phyloP scores from a whole-genome alignment of 176 grass and related monocot genomes.

The Aegilops longissima region DNA sequence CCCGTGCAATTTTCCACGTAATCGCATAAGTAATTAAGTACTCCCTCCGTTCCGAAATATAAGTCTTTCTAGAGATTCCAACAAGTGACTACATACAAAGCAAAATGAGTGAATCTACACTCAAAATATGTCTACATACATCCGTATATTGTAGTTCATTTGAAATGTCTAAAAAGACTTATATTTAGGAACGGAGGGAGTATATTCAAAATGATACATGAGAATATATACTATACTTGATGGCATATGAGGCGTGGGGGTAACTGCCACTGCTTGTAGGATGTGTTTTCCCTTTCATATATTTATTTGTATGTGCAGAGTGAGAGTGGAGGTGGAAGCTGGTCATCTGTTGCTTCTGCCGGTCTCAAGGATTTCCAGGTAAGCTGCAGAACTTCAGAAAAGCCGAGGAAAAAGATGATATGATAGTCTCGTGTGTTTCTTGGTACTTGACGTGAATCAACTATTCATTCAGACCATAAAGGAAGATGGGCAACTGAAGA shows the following conservation, averaged over 20 bases:
- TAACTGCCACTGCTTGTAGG: background rate
- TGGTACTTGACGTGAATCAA: background rate
- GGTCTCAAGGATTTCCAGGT: conserved; percentile 87
- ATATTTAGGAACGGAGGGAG: too few species aligned
- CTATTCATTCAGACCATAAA: conserved; percentile 51
- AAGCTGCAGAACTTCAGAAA: conserved; percentile 28
- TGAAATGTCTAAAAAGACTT: too few species aligned
- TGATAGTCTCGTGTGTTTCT: background rate
- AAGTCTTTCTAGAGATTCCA: too few species aligned
- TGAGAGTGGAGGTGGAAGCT: conserved; percentile 62
- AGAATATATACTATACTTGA: background rate
- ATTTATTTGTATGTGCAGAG: conserved; percentile 41
- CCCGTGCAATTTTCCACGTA: too few species aligned
- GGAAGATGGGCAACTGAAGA: conserved; percentile 57
- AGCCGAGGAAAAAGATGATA: background rate
- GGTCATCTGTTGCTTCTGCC: conserved; percentile 62
- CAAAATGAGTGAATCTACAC: too few species aligned
- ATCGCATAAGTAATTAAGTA: too few species aligned
- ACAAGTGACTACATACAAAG: too few species aligned
- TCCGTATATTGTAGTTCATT: too few species aligned
- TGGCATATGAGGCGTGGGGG: background rate
- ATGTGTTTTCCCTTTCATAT: conserved; percentile 12
- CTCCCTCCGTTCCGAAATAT: too few species aligned
- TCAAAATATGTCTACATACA: too few species aligned
- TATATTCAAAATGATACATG: background rate